phyloP scores from a whole-genome alignment of 2,329 filamentous ascomycete genomes.

The Epichloe scottii region DNA sequence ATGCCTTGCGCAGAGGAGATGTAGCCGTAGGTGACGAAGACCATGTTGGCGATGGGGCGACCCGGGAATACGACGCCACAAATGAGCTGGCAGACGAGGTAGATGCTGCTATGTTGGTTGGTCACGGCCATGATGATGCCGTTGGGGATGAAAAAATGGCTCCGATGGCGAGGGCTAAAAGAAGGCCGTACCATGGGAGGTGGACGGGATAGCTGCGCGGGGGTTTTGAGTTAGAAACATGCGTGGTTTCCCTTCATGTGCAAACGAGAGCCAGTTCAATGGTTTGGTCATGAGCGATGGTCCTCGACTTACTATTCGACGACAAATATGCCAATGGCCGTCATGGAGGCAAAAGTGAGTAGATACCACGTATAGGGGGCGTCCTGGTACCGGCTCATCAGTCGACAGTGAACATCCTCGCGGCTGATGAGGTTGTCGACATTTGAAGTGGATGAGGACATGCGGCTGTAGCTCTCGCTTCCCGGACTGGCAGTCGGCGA shows the following conservation, averaged over 20 bases:
- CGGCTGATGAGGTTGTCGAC: slow-evolving; percentile 47
- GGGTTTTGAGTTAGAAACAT: not conserved
- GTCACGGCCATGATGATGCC: slow-evolving; percentile 90
- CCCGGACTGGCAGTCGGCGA: slow-evolving; percentile 10
- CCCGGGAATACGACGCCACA: slow-evolving; percentile 75
- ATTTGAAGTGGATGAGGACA: slow-evolving; percentile 25
- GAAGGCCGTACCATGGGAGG: slow-evolving; percentile 74
- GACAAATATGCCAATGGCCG: slow-evolving; percentile 67
- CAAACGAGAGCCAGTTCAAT: no score
- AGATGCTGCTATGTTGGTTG: slow-evolving; percentile 78
- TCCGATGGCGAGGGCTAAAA: slow-evolving; percentile 67
- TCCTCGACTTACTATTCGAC: slow-evolving; percentile 59
- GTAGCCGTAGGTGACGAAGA: slow-evolving; percentile 84
- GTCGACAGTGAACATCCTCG: slow-evolving; percentile 72
- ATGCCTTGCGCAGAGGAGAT: slow-evolving; percentile 81
- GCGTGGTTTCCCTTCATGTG: no score
- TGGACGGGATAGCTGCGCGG: slow-evolving; percentile 57
- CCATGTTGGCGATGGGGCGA: slow-evolving; percentile 82
- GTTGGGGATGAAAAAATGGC: slow-evolving; percentile 79
- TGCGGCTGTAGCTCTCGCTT: slow-evolving; percentile 11
- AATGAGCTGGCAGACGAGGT: slow-evolving; percentile 75
- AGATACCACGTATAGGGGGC: slow-evolving; percentile 76
- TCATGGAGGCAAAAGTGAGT: slow-evolving; percentile 61
- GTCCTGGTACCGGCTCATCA: slow-evolving; percentile 75
- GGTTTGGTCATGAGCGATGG: slow-evolving; percentile 3